Base-by-base conservation (phyloP, 2,329 filamentous ascomycete species). In the Albophoma yamanashiensis region DNA sequence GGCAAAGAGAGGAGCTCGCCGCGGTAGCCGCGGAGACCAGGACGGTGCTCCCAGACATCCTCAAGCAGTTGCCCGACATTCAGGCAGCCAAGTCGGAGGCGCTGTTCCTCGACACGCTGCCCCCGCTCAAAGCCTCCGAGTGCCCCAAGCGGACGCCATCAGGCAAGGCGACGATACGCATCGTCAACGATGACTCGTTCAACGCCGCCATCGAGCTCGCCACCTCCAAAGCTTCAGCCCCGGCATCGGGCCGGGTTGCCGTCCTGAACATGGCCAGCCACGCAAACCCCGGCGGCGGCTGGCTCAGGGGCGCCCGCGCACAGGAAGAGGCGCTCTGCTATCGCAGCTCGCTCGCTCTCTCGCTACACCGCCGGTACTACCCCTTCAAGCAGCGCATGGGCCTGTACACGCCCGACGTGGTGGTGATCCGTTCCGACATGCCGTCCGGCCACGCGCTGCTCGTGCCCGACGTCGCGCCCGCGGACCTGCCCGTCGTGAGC, bases 311-410 rank as follows among this genome's bases (percentile, higher is more conserved):
- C 42, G 77, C 84, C 59, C 71, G 82, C 38, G 86, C 87, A 0
- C 87, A 90, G 70, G 87, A 90, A 72, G 87, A 90, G 74, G 80
- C 82, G 3, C 76, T 90, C 8, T 89, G 85, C 72, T 86, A 85
- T 68, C 81, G 86, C 52, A 83, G 79, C 55, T 81, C 82, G 0
- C 77, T 86, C 9, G 78, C 71, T 36, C 67, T 77, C 38, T 79
- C 79, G 25, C 73, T 85, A 0, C 72, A 77, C 60, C 64, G 67
- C 27, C 63, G 68, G 20, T 80, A 79, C 66, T 88, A 88, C 67
- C 84, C 84, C 0, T 74, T 83, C 61, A 72, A 73, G 31, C 70
- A 76, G 17, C 71, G 76, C 7, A 77, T 78, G 59, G 81, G 76
- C 0, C 71, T 89, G 40, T 88, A 88, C 70, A 81, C 83, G 0